Evolutionary conservation across 345 rosid genomes (phyloP), one percentile per base, ranked within the genome.

Genomic region (Luvunga scandens): DNA sequence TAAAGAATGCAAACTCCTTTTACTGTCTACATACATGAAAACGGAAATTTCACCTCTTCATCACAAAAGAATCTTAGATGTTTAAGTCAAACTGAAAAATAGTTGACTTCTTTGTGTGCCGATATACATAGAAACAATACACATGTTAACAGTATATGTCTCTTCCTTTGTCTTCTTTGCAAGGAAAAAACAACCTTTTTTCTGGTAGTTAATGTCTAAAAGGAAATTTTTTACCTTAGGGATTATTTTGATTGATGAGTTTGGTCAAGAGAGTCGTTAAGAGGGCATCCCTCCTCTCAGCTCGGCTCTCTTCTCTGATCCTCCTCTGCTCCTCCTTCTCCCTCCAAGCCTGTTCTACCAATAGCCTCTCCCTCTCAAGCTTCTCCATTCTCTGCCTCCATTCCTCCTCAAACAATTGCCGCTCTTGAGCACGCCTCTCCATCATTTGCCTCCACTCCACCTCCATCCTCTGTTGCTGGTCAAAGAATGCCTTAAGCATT

Each of bases 261-360:
- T 85, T 83, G 77, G 83, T 83, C 76, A 90, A 74, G 50, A 88
- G 87, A 50, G 87, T 78, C 8, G 89, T 87, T 68, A 90, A 66
- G 56, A 87, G 68, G 42, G 84, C 85, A 82, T 90, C 92, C 71
- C 90, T 87, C 63, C 84, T 79, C 82, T 90, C 87, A 33, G 89
- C 90, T 61, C 90, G 85, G 76, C 78, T 78, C 62, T 88, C 90
- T 78, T 86, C 94, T 71, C 88, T 81, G 3, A 68, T 45, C 81
- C 88, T 87, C 79, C 86, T 81, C 76, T 88, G 88, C 70, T 88
- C 91, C 69, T 87, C 92, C 61, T 78, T 87, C 81, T 90, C 92
- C 82, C 85, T 83, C 90, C 90, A 86, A 27, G 84, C 86, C 84
- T 75, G 83, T 75, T 88, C 89, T 7, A 66, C 80, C 81, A 80